These are phyloP conservation scores for Cardamine occulta DNA, from an alignment of 345 rosid species.

Conservation along the genomic window DNA sequence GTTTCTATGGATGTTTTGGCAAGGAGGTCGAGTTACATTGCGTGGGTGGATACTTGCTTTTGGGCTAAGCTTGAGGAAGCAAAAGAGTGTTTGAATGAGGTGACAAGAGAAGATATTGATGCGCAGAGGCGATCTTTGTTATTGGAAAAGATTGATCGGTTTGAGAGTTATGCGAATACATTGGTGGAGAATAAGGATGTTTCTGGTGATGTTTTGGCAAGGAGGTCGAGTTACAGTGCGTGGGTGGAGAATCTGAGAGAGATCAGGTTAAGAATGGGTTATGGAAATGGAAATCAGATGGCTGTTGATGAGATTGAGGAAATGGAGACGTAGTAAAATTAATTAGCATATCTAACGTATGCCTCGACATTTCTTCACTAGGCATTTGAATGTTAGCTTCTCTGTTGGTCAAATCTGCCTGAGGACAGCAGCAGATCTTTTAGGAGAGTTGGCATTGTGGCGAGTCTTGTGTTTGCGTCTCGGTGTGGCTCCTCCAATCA, in stretches of 20 bases:
- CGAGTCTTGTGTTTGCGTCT: too few relatives aligned
- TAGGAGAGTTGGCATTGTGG: too few relatives aligned
- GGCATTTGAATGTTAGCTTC: too few relatives aligned
- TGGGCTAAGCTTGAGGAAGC: constrained; percentile 93
- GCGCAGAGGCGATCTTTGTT: constrained; percentile 14
- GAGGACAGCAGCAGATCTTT: too few relatives aligned
- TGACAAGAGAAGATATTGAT: constrained; percentile 50
- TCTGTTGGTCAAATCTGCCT: too few relatives aligned
- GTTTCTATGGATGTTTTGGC: constrained; percentile 72
- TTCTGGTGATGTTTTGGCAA: constrained; percentile 65
- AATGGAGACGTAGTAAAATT: constrained; percentile 39
- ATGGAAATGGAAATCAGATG: constrained; percentile 16
- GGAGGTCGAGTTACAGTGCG: constrained; percentile 64
- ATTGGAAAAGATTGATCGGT: constrained; percentile 46
- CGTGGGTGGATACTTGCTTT: constrained; percentile 52
- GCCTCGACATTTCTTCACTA: too few relatives aligned
- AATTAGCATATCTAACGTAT: not conserved
- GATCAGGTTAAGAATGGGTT: constrained; percentile 39
- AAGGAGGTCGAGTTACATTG: constrained; percentile 63
- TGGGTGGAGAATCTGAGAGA: constrained; percentile 57
- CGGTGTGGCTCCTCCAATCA: too few relatives aligned
- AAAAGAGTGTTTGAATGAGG: constrained; percentile 52
- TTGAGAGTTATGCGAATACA: constrained; percentile 47
- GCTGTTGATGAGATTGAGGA: constrained; percentile 18
- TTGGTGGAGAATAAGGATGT: constrained; percentile 63